Conservation (phyloP, 2,329 filamentous ascomycete genomes). For the Alternaria incomplexa region DNA sequence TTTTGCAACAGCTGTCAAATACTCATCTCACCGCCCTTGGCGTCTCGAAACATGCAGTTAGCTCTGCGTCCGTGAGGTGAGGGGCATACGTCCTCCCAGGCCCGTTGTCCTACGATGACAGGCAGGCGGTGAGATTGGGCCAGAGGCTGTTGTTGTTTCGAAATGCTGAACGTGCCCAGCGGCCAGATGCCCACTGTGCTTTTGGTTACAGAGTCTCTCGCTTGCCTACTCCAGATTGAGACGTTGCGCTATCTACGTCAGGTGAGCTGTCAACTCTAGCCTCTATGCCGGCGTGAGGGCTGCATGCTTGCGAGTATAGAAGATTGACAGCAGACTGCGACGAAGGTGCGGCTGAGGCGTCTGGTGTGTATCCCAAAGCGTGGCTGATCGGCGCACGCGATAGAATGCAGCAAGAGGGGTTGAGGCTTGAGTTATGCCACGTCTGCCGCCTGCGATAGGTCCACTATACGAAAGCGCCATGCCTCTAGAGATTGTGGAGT, state of each 20-base stretch:
- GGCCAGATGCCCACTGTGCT: neutral
- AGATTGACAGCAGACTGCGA: neutral
- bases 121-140: slow-evolving; percentile 9
- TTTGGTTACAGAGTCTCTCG: slow-evolving; percentile 1
- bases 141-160: neutral
- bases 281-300: neutral
- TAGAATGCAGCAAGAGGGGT: slow-evolving; percentile 10
- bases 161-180: neutral
- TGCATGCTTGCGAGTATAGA: neutral
- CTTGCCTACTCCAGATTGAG: neutral
- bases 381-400: slow-evolving; percentile 18
- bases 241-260: neutral
- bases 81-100: slow-evolving; percentile 3
- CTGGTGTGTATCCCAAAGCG: slow-evolving; percentile 3
- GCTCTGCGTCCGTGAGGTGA: neutral
- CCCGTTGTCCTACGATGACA: neutral
- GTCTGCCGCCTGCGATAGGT: slow-evolving; percentile 11
- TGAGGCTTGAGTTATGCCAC: slow-evolving; percentile 3
- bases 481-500: slow-evolving; percentile 12
- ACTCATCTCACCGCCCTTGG: slow-evolving; percentile 3
- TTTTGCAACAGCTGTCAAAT: slow-evolving; percentile 16
- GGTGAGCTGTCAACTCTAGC: neutral
- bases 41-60: slow-evolving; percentile 2
- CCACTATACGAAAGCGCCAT: slow-evolving; percentile 5
- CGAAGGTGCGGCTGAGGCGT: slow-evolving; percentile 14